Conservation (phyloP, 768 basidiomycete species). For the Trichaptum fuscoviolaceum region DNA sequence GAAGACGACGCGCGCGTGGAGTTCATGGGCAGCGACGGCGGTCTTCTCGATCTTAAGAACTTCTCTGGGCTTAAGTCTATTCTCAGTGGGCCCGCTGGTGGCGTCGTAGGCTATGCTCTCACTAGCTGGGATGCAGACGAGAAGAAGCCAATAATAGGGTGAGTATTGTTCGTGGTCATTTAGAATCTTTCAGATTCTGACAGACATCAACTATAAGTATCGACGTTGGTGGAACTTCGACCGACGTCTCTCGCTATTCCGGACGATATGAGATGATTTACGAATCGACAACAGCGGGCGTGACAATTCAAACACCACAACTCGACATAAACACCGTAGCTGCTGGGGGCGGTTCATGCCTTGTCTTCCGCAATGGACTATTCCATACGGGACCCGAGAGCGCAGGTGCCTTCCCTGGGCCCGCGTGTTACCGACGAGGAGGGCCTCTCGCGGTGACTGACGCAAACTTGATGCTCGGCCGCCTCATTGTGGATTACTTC, state of each 20-base stretch:
- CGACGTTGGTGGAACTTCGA: slow-evolving; percentile 94
- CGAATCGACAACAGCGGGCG: slow-evolving; percentile 92
- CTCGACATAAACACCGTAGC: slow-evolving; percentile 96
- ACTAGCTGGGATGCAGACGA: slow-evolving; percentile 84
- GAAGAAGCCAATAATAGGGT: slow-evolving; percentile 81
- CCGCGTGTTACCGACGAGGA: slow-evolving; percentile 90
- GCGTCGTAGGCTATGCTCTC: slow-evolving; percentile 91
- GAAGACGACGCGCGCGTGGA: slow-evolving; percentile 69
- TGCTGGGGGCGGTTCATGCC: slow-evolving; percentile 88
- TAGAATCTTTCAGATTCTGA: neutral
- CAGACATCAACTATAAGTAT: slow-evolving; percentile 38
- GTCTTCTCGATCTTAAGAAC: slow-evolving; percentile 69
- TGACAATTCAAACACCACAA: slow-evolving; percentile 88
- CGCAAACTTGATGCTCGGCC: slow-evolving; percentile 85
- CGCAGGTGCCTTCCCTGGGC: slow-evolving; percentile 91
- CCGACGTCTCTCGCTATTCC: slow-evolving; percentile 90
- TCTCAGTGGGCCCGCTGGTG: slow-evolving; percentile 89
- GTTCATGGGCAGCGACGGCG: slow-evolving; percentile 95
- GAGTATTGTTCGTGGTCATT: slow-evolving; percentile 22
- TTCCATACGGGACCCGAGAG: slow-evolving; percentile 91
- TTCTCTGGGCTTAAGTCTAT: slow-evolving; percentile 95
- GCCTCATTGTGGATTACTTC: slow-evolving; percentile 86
- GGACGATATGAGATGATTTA: slow-evolving; percentile 91
- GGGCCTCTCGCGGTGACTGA: slow-evolving; percentile 91
- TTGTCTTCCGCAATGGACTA: slow-evolving; percentile 85